Evolutionary conservation across 192 early-diverging fungal species (phyloP).

Genomic region (Irineochytrium annulatum): DNA sequence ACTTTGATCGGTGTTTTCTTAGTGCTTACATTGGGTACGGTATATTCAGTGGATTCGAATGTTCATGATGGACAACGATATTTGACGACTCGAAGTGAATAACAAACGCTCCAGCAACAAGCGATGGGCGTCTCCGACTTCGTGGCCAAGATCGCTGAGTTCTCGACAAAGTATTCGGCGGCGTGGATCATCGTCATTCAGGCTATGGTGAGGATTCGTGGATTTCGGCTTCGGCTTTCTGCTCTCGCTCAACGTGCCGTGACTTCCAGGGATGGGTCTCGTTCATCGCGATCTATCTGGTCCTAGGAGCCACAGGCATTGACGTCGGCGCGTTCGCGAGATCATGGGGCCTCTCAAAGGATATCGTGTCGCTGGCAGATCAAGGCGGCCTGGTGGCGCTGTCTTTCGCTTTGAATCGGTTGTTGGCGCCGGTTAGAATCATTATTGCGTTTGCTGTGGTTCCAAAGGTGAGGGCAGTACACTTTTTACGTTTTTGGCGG

Average conservation of each 20-base stretch:
- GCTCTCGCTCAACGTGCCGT: background rate
- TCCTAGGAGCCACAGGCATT: background rate
- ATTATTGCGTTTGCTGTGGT: background rate
- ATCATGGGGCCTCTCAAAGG: background rate
- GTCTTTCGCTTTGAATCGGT: background rate
- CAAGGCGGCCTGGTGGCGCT: background rate
- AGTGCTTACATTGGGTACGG: too few relatives aligned
- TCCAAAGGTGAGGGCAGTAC: too few relatives aligned
- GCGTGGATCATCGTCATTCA: slow-evolving; percentile 1
- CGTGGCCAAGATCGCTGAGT: background rate
- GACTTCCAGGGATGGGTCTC: background rate
- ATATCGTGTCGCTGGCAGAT: background rate
- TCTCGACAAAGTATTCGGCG: background rate
- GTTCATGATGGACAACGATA: too few relatives aligned
- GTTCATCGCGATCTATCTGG: background rate
- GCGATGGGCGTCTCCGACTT: too few relatives aligned
- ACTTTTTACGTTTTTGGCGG: too few relatives aligned
- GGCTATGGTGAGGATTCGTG: background rate
- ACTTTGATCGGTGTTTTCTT: too few relatives aligned
- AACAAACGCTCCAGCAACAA: too few relatives aligned
- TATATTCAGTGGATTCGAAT: too few relatives aligned
- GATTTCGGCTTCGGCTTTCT: background rate
- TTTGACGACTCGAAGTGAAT: too few relatives aligned
- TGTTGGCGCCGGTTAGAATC: background rate
- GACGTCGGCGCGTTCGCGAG: background rate